These are phyloP conservation scores for Exophiala viscosa DNA, from an alignment of 2,329 filamentous ascomycete species.

Conservation along the genomic window DNA sequence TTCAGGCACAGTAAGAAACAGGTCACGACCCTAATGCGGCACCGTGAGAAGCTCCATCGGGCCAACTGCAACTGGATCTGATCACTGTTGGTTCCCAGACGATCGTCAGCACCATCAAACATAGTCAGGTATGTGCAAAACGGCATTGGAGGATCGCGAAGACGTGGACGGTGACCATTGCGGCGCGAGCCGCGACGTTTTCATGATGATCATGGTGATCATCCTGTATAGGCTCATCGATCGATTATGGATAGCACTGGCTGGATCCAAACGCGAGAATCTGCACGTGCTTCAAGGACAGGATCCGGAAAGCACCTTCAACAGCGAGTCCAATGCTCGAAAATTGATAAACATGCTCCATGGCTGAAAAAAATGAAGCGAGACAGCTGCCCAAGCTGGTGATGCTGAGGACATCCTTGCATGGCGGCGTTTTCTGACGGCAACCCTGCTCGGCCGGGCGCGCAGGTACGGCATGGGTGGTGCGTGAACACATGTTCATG, in stretches of 20 bases:
- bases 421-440: not conserved
- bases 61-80: too few species aligned
- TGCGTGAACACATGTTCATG: slow-evolving; percentile 3
- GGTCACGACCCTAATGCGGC: too few species aligned
- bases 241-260: not conserved
- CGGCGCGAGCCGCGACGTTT: not conserved
- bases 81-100: too few species aligned
- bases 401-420: not conserved
- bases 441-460: not conserved
- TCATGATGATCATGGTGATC: not conserved
- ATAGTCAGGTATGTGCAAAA: not conserved
- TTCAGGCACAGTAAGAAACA: too few species aligned
- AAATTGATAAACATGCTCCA: not conserved
- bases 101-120: too few species aligned
- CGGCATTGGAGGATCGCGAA: too few species aligned
- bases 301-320: not conserved
- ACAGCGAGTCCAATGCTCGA: not conserved
- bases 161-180: not conserved
- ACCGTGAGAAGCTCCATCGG: too few species aligned
- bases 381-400: not conserved
- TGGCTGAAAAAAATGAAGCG: not conserved
- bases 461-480: not conserved
- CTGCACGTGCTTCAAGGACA: not conserved
- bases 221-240: not conserved
- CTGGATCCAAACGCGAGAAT: not conserved